phyloP scores from a whole-genome alignment of 129 eudicot species.

The Ambrosia artemisiifolia region DNA sequence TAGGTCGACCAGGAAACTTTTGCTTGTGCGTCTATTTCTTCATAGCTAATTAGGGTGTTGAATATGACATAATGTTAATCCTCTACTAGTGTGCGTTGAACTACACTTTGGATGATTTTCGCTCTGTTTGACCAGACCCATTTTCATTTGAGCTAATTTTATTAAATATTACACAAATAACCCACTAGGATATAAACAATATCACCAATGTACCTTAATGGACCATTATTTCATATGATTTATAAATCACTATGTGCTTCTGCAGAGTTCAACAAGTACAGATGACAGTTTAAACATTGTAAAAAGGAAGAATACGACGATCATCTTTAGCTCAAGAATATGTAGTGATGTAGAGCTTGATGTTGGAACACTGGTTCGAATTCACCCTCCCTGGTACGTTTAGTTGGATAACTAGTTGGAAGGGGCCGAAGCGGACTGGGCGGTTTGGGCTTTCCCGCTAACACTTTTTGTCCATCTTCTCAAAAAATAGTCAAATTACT shows the following conservation, averaged over 20 bases:
- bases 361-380: constrained; percentile 56
- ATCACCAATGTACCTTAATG: not conserved
- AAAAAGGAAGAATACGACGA: constrained; percentile 36
- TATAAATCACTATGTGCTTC: constrained; percentile 12
- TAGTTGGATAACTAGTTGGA: not conserved
- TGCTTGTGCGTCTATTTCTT: not conserved
- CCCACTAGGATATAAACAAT: not conserved
- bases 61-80: not conserved
- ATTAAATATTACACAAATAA: not conserved
- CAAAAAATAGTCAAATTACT: not conserved
- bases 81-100: not conserved
- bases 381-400: constrained; percentile 77
- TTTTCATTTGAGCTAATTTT: not conserved
- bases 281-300: constrained; percentile 22
- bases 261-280: constrained; percentile 36
- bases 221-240: not conserved
- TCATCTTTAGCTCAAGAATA: constrained; percentile 66
- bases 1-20: not conserved
- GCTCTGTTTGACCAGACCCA: not conserved
- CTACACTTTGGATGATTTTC: not conserved
- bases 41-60: not conserved
- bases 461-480: not conserved
- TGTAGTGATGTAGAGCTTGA: constrained; percentile 77
- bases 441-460: not conserved
- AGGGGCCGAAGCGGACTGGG: not conserved